phyloP scores from a whole-genome alignment of 2,329 filamentous ascomycete genomes.

The Hypoxylon rubiginosum region DNA sequence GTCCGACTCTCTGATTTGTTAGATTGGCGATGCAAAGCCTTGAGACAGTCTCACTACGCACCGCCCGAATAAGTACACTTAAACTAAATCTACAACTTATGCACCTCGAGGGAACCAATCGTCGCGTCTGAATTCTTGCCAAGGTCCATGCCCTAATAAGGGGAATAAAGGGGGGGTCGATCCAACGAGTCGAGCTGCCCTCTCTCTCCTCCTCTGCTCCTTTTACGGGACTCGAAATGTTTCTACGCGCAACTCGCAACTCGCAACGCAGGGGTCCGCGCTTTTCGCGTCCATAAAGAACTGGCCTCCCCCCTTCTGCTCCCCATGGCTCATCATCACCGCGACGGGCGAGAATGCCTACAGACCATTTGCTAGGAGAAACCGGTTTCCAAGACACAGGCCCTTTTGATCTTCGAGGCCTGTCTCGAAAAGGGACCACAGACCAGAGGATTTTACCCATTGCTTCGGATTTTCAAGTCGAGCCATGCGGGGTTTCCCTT shows the following conservation, averaged over 20 bases:
- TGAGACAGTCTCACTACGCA: conserved; percentile 41
- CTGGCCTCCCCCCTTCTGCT: conserved; percentile 33
- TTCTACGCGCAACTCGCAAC: conserved; percentile 52
- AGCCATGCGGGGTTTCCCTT: conserved; percentile 8
- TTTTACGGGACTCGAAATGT: conserved; percentile 41
- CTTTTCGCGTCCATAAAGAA: conserved; percentile 50
- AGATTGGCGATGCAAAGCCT: conserved; percentile 26
- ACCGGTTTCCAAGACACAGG: conserved; percentile 27
- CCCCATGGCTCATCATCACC: conserved; percentile 25
- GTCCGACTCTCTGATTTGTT: conserved; percentile 38
- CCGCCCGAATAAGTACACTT: conserved; percentile 19
- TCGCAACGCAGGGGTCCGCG: conserved; percentile 42
- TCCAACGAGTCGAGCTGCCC: conserved; percentile 29
- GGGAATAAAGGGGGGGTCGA: conserved; percentile 32
- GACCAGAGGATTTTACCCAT: not conserved
- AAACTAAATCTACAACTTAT: conserved; percentile 33
- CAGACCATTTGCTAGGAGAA: conserved; percentile 34
- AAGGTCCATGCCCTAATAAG: conserved; percentile 26
- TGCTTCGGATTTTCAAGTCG: not conserved
- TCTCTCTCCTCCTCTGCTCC: conserved; percentile 5
- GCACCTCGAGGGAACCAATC: conserved; percentile 44
- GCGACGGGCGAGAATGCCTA: conserved; percentile 26
- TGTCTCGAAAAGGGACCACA: conserved; percentile 5
- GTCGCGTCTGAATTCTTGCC: conserved; percentile 47
- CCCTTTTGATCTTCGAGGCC: conserved; percentile 6